Evolutionary conservation across 805 yeast species (phyloP), one percentile per base, ranked within the genome.

Genomic region (Pichia rugopelliculosa): DNA sequence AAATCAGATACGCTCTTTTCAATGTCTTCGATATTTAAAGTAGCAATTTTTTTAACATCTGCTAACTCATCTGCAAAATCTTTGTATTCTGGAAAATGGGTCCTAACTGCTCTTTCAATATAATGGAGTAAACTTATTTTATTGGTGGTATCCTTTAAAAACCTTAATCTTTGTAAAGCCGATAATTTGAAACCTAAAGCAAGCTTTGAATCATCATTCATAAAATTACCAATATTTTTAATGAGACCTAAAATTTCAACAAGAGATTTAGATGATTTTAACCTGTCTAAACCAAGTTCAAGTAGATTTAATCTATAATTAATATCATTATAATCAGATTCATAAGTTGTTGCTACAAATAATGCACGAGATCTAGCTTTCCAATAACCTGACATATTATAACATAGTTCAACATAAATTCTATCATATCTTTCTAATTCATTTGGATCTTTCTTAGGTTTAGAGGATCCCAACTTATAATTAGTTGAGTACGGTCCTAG

Each of bases 81-180:
- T 50, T 81, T 72, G 17, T 79, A 66, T 24, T 82, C 84, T 1
- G 89, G 84, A 58, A 81, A 85, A 50, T 80, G 78, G 1, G 67
- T 63, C 49, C 95, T 65, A n/a, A 84, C 66, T 17, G 82, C 70
- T 56, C 75, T 80, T 58, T 85, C 95, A 49, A 85, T 81, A 55
- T 82, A 85, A 58, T 85, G 91, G 56, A 85, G 69, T 55, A 85
- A 78, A 0, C 90, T 82, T 70, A 79, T 74, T 53, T 81, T 77
- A 57, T 82, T 84, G 52, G 79, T 79, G 42, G 73, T 78, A 59
- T 82, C 84, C 67, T 85, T 85, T 69, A 85, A 77, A 61, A 84
- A 84, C 33, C 80, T 77, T 52, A 85, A 70, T 59, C 88, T 72
- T 55, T 77, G 86, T 49, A 85, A 70, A 0, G 91, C 82, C 39